Conservation (phyloP, 495 filamentous ascomycete species). For the Penicillium malachiteum region DNA sequence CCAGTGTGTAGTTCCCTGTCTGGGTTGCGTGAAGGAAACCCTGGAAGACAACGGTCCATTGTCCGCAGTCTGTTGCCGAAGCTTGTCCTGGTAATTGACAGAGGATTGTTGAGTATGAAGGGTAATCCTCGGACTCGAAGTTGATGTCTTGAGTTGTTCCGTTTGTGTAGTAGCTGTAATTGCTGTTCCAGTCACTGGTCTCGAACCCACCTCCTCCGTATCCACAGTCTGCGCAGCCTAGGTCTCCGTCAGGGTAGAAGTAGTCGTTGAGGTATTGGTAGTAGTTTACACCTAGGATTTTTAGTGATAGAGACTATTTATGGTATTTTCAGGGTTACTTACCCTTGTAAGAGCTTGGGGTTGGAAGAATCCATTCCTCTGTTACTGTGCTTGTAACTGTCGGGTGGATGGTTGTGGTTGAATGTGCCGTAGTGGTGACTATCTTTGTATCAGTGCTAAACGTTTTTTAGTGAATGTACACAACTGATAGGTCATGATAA, state of each 20-base stretch:
- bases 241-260: background rate
- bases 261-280: background rate
- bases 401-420: background rate
- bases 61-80: background rate
- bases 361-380: background rate
- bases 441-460: background rate
- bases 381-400: background rate
- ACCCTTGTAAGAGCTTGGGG: background rate
- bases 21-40: background rate
- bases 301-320: background rate
- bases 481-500: no score
- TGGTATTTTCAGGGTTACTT: background rate
- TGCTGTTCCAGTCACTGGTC: background rate
- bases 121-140: background rate
- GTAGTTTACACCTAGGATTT: background rate
- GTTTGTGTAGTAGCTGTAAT: background rate
- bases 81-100: background rate
- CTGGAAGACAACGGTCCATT: background rate
- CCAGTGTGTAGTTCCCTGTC: background rate
- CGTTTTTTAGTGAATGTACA: background rate
- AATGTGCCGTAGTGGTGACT: background rate
- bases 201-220: background rate
- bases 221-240: background rate
- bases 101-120: background rate
- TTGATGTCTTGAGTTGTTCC: background rate